Evolutionary conservation across 768 basidiomycete species (phyloP).

Genomic region (Trametes gibbosa): DNA sequence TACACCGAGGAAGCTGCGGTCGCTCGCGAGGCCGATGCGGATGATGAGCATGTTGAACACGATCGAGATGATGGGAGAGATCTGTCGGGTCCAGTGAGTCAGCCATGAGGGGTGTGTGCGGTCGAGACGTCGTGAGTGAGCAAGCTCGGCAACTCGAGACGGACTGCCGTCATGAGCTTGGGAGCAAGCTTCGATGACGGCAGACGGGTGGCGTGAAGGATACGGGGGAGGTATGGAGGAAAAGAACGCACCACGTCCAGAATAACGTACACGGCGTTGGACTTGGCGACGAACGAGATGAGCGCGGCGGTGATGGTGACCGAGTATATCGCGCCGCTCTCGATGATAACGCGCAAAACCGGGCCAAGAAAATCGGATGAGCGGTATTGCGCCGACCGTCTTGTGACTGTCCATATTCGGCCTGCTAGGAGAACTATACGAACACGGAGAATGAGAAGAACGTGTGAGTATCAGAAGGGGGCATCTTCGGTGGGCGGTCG

Average conservation of each 20-base stretch:
- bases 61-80: constrained; percentile 40
- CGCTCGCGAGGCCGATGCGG: constrained; percentile 30
- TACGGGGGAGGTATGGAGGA: neutral
- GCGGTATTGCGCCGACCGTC: constrained; percentile 19
- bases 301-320: constrained; percentile 34
- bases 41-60: constrained; percentile 44
- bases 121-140: neutral
- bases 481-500: neutral
- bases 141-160: neutral
- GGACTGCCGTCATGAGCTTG: neutral
- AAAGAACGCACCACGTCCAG: constrained; percentile 33
- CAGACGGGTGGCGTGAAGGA: neutral
- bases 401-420: constrained; percentile 32
- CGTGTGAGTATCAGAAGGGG: neutral
- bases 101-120: neutral
- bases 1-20: constrained; percentile 1
- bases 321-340: constrained; percentile 39
- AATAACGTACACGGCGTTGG: constrained; percentile 35
- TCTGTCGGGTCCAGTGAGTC: constrained; percentile 20
- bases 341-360: constrained; percentile 33
- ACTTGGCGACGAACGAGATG: constrained; percentile 27
- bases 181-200: neutral
- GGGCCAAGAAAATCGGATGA: constrained; percentile 20
- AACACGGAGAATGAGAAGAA: too few species aligned
- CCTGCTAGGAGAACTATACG: constrained; percentile 28